These are phyloP conservation scores for Trichoderma semiorbis DNA, from an alignment of 2,329 filamentous ascomycete species.

Conservation along the genomic window DNA sequence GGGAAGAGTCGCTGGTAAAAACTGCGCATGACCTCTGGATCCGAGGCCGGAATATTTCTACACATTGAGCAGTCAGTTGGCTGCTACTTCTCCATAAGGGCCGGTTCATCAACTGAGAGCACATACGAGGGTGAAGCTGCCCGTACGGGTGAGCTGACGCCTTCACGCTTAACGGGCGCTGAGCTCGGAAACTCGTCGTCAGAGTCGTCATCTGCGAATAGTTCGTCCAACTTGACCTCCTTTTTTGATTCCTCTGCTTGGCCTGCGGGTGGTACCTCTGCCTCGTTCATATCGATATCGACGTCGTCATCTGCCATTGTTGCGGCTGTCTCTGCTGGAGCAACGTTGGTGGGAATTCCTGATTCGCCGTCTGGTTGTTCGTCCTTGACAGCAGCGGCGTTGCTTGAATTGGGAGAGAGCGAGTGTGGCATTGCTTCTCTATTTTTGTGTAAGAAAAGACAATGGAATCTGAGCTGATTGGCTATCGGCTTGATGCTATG, in stretches of 20 bases:
- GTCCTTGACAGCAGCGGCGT: conserved; percentile 32
- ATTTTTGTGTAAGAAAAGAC: not conserved
- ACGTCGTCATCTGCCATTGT: conserved; percentile 34
- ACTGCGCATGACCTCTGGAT: conserved; percentile 81
- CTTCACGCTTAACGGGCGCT: conserved; percentile 35
- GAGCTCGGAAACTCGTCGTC: conserved; percentile 60
- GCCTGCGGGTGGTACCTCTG: conserved; percentile 19
- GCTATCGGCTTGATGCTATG: not conserved
- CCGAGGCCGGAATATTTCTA: conserved; percentile 50
- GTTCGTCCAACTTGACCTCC: conserved; percentile 54
- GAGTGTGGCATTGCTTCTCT: conserved; percentile 44
- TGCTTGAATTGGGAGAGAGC: conserved; percentile 25
- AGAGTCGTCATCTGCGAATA: conserved; percentile 57
- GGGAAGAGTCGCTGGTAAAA: conserved; percentile 97
- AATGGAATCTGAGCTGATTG: not conserved
- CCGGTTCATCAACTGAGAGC: not conserved
- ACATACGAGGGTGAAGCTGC: conserved; percentile 45
- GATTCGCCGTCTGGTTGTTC: conserved; percentile 36
- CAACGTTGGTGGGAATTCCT: conserved; percentile 28
- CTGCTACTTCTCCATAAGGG: not conserved
- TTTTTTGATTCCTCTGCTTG: conserved; percentile 31
- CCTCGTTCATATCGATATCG: conserved; percentile 36
- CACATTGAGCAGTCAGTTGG: not conserved
- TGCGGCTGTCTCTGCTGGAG: conserved; percentile 23
- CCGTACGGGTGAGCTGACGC: conserved; percentile 39